These are phyloP conservation scores for Teunomyces barrocoloradensis DNA, from an alignment of 805 yeast species.

Conservation along the genomic window DNA sequence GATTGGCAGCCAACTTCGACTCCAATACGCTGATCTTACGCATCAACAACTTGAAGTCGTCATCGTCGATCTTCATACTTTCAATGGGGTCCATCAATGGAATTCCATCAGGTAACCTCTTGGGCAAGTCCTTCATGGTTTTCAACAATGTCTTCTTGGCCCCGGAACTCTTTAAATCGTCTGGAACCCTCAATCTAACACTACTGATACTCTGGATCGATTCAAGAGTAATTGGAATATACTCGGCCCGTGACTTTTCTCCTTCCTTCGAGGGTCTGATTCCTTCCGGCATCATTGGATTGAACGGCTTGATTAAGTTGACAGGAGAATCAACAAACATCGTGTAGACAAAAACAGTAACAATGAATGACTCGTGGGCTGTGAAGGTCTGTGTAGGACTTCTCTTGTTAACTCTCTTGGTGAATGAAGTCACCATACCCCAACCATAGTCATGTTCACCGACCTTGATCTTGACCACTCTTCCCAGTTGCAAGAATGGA, in stretches of 20 bases:
- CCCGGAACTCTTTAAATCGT: slow-evolving; percentile 55
- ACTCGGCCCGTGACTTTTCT: slow-evolving; percentile 69
- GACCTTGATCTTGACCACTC: slow-evolving; percentile 70
- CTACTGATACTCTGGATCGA: slow-evolving; percentile 76
- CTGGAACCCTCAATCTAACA: slow-evolving; percentile 79
- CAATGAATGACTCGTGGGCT: slow-evolving; percentile 88
- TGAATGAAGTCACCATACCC: slow-evolving; percentile 82
- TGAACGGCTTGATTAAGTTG: slow-evolving; percentile 71
- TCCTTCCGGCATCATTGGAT: slow-evolving; percentile 81
- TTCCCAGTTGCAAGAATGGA: slow-evolving; percentile 84
- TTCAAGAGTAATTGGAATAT: slow-evolving; percentile 80
- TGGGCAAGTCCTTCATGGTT: slow-evolving; percentile 74
- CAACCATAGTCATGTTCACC: slow-evolving; percentile 81
- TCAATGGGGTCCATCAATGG: slow-evolving; percentile 90
- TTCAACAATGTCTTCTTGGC: slow-evolving; percentile 64
- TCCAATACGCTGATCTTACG: slow-evolving; percentile 83
- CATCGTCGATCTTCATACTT: slow-evolving; percentile 89
- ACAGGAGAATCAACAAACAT: slow-evolving; percentile 84
- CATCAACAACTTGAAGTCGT: slow-evolving; percentile 66
- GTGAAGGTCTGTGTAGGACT: slow-evolving; percentile 55
- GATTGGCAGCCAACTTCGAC: slow-evolving; percentile 66
- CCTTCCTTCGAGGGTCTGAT: slow-evolving; percentile 77
- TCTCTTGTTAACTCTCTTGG: slow-evolving; percentile 66
- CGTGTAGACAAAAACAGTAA: slow-evolving; percentile 75
- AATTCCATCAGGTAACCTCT: slow-evolving; percentile 85